Evolutionary conservation across 495 filamentous ascomycete species (phyloP), one percentile per base, ranked within the genome.

Genomic region (Xylaria bambusicola): DNA sequence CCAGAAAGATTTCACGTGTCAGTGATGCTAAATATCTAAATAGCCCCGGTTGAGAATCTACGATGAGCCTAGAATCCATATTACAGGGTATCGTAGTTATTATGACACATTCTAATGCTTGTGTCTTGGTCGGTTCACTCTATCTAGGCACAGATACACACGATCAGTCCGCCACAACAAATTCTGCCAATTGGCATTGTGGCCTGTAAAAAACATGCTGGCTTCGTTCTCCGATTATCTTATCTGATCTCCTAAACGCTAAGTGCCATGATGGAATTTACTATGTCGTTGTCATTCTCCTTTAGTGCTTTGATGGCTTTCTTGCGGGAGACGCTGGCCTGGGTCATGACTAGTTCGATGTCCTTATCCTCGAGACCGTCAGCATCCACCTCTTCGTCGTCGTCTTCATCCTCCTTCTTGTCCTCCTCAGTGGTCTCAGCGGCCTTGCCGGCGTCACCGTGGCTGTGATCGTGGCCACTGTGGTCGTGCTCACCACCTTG

Each of bases 251-350:
- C 40, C 82, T 85, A 98, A 89, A 96, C 89, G 81, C 92, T 97
- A 76, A 98, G 82, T 65, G 93, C 92, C 94, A 98, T 98, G 80
- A 98, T 98, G 58, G 93, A 96, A 85, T 98, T 98, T 78, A 99
- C 95, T 80, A 99, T 98, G 76, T 99, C 95, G 69, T 97, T 96
- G 78, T 97, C 92, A 75, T 99, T 97, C 83, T 97, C 92, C 82
- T 94, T 93, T 61, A 99, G 82, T 27, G 95, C 95, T 79, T 97
- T 98, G 81, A 98, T 87, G 56, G 94, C 94, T 85, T 98, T 98
- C 83, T 95, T 97, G 71, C 94, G 82, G 61, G 90, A 94, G 55
- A 99, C 94, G 69, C 81, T 94, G 60, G 94, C 94, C 81, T 98
- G 91, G 61, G 91, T 91, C 92, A 98, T 98, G 72, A 99, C 94